Evolutionary conservation across 2,329 filamentous ascomycete species (phyloP).

Genomic region (Chaetomiaceae sp.): DNA sequence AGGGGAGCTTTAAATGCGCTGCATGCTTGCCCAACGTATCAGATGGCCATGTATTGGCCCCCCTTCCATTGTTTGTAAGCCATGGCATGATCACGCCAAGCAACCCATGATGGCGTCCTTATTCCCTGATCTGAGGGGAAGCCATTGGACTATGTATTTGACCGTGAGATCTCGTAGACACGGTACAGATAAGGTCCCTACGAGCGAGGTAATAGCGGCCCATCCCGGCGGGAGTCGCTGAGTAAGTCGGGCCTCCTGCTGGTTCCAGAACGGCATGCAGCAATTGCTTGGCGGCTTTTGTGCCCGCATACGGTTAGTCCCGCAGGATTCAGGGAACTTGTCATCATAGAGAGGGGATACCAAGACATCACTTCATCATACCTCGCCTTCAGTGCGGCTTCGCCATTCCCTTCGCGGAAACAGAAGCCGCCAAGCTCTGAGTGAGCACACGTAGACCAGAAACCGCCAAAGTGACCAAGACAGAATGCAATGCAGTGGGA

Average conservation of each 20-base stretch:
- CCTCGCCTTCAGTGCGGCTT: background rate
- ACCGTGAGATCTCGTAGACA: too few species aligned
- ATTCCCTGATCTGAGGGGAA: too few species aligned
- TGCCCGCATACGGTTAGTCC: slow-evolving; percentile 10
- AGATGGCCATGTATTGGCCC: too few species aligned
- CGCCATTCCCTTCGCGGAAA: background rate
- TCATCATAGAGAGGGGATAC: background rate
- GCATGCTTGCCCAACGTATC: too few species aligned
- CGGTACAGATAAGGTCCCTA: too few species aligned
- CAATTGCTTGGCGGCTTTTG: slow-evolving; percentile 12
- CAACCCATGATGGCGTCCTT: too few species aligned
- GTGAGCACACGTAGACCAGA: background rate
- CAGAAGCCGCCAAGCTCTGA: slow-evolving; percentile 15
- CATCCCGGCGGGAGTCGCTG: background rate
- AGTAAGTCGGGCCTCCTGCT: background rate
- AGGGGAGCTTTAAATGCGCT: too few species aligned
- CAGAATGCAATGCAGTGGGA: background rate
- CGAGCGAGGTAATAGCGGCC: background rate
- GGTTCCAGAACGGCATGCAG: background rate
- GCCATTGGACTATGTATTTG: too few species aligned
- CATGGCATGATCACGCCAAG: background rate
- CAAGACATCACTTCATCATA: background rate
- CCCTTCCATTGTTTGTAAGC: background rate
- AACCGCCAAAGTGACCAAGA: background rate
- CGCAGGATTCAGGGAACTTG: too few species aligned